Evolutionary conservation across 1,284 basidiomycete genomes (phyloP).

Genomic region (Chalciporus piperatoides): DNA sequence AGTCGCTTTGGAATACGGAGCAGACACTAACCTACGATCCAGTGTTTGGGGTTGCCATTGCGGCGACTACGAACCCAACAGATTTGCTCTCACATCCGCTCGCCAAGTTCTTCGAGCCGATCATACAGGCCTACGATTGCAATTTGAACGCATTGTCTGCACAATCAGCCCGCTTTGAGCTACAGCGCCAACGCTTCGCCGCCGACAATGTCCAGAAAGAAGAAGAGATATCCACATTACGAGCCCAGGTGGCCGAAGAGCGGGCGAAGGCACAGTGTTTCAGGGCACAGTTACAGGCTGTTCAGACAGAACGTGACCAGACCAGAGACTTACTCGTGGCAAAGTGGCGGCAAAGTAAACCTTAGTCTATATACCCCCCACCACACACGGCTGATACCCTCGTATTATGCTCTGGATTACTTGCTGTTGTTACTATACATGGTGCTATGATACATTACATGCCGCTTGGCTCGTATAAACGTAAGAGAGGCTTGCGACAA

Average conservation of each 20-base stretch:
- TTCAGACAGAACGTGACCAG: conserved; percentile 4
- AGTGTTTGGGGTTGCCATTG: background rate
- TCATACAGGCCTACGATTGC: conserved; percentile 6
- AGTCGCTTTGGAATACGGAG: background rate
- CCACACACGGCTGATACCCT: background rate
- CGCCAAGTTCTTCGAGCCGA: conserved; percentile 6
- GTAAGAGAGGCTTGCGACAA: too few species aligned
- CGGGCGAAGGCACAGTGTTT: conserved; percentile 6
- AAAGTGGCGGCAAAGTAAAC: conserved; percentile 5
- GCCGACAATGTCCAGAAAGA: conserved; percentile 4
- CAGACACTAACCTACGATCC: background rate
- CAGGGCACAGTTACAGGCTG: conserved; percentile 1
- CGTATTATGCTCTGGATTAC: background rate
- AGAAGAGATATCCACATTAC: conserved; percentile 4
- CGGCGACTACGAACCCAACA: background rate
- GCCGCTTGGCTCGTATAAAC: background rate
- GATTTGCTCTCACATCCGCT: conserved; percentile 2
- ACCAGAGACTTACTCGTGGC: conserved; percentile 9
- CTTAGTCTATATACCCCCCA: background rate
- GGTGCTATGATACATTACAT: background rate
- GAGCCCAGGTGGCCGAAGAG: conserved; percentile 9
- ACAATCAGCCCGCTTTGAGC: conserved; percentile 6
- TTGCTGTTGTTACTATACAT: background rate
- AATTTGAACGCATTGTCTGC: background rate
- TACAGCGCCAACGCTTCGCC: conserved; percentile 4